Evolutionary conservation across 768 basidiomycete genomes (phyloP).

Genomic region (Trametes coccinea): DNA sequence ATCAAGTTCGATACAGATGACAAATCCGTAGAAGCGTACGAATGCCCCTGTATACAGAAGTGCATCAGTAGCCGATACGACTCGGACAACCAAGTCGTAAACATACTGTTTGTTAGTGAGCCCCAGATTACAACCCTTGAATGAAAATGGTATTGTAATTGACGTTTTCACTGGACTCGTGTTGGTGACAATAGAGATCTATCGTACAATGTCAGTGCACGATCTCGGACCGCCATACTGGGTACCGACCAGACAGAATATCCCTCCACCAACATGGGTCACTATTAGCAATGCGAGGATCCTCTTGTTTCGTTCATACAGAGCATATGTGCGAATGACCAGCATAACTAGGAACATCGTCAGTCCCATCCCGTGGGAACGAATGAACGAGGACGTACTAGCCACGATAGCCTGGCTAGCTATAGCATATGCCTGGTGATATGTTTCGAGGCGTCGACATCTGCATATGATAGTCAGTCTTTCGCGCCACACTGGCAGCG

Average conservation of each 20-base stretch:
- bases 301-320: conserved; percentile 27
- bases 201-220: neutral
- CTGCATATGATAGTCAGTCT: neutral
- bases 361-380: neutral
- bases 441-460: conserved; percentile 14
- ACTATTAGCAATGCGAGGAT: conserved; percentile 19
- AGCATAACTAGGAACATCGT: conserved; percentile 19
- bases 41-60: conserved; percentile 1
- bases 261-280: conserved; percentile 5
- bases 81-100: neutral
- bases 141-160: conserved; percentile 6
- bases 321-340: conserved; percentile 27
- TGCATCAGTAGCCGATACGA: neutral
- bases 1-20: neutral
- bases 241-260: conserved; percentile 5
- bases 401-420: conserved; percentile 12
- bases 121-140: conserved; percentile 9
- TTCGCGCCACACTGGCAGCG: too few species aligned
- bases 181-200: conserved; percentile 7
- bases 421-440: conserved; percentile 17
- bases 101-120: conserved; percentile 19
- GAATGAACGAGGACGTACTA: neutral
- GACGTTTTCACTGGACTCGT: neutral
- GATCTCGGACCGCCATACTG: neutral
- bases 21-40: conserved; percentile 3